Conservation (phyloP, 345 rosid species). For the Stellera chamaejasme region DNA sequence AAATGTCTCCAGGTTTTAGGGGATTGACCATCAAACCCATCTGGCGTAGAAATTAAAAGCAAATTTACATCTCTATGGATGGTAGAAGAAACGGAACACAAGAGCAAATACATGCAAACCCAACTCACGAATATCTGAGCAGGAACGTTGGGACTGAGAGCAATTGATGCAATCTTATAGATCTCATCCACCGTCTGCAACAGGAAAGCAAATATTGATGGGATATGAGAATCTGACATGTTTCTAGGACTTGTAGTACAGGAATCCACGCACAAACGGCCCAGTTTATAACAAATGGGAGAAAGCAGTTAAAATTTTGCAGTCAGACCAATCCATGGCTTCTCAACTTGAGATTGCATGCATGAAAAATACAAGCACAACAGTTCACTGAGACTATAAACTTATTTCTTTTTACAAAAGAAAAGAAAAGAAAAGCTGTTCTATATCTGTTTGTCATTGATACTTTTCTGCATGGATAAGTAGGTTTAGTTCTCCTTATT, state of each 20-base stretch:
- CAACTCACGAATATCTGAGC: conserved; percentile 94
- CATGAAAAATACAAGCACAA: too few species aligned
- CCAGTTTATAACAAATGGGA: too few species aligned
- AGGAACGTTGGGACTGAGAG: conserved; percentile 95
- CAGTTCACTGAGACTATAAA: too few species aligned
- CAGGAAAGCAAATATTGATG: conserved; percentile 10
- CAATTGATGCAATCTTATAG: conserved; percentile 82
- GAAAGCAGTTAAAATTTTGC: too few species aligned
- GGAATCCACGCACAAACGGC: too few species aligned
- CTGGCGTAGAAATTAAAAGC: conserved; percentile 28
- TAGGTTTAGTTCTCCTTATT: too few species aligned
- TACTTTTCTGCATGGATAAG: too few species aligned
- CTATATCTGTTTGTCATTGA: too few species aligned
- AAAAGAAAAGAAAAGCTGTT: too few species aligned
- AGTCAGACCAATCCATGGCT: too few species aligned
- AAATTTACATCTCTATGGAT: neutral
- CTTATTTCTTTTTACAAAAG: too few species aligned
- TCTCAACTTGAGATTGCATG: too few species aligned
- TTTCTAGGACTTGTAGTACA: conserved; percentile 6
- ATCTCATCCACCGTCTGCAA: conserved; percentile 92
- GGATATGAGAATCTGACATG: neutral
- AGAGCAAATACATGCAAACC: conserved; percentile 3
- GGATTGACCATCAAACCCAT: conserved; percentile 99
- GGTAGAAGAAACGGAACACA: conserved; percentile 7
- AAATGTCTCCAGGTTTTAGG: conserved; percentile 87